Conservation (phyloP, 106 monocot species). For the Dactylorhiza incarnata region DNA sequence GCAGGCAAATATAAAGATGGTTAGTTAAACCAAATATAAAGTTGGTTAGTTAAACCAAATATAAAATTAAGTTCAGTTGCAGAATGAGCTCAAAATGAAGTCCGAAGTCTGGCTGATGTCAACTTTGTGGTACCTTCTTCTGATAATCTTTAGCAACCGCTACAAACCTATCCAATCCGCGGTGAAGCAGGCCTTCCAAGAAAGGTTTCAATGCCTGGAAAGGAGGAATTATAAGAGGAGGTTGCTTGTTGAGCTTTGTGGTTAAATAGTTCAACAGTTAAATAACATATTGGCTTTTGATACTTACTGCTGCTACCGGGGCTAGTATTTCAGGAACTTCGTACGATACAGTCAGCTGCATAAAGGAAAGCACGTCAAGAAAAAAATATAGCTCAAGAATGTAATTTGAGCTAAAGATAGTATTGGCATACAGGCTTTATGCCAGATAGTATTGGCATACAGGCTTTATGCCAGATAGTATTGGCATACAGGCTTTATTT, state of each 20-base stretch:
- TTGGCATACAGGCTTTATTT: no score
- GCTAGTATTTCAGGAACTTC: slow-evolving; percentile 55
- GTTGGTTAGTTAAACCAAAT: no score
- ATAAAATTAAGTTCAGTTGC: no score
- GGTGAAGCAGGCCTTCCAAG: slow-evolving; percentile 50
- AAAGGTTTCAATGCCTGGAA: slow-evolving; percentile 81
- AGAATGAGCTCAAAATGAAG: not conserved
- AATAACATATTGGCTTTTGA: not conserved
- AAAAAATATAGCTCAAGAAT: no score
- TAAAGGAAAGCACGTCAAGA: not conserved
- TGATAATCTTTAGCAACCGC: slow-evolving; percentile 28
- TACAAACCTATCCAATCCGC: slow-evolving; percentile 60
- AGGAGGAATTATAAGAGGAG: not conserved
- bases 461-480: no score
- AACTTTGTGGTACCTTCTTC: slow-evolving; percentile 26
- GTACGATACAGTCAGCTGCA: slow-evolving; percentile 68
- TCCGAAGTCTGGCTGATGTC: not conserved
- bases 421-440: no score
- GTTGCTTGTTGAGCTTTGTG: not conserved
- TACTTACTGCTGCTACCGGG: slow-evolving; percentile 64
- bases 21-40: no score
- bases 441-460: no score
- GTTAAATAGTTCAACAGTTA: not conserved
- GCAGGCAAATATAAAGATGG: no score
- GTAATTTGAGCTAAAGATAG: no score